Percentiles rank a stretch among this genome's conserved stretches.
Conservation (phyloP, 2,329 filamentous ascomycete genomes). For the Fusarium sp. region DNA sequence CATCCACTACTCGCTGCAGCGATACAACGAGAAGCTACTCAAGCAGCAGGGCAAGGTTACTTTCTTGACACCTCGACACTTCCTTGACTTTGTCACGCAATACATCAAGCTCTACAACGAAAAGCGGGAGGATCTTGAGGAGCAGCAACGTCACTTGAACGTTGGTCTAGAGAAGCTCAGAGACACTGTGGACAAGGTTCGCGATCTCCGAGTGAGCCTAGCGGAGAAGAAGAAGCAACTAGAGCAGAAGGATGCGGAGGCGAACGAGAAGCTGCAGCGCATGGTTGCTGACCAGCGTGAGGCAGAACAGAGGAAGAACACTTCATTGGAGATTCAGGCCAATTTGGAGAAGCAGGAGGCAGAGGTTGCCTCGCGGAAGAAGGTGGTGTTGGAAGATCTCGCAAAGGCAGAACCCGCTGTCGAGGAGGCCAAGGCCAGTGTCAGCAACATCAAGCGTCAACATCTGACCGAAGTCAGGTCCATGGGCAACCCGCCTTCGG, state of each 20-base stretch:
- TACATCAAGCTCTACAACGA: slow-evolving; percentile 98
- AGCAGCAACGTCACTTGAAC: slow-evolving; percentile 98
- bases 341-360: slow-evolving; percentile 90
- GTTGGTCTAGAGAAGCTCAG: slow-evolving; percentile 97
- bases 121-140: slow-evolving; percentile 97
- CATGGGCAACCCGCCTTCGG: slow-evolving; percentile 91
- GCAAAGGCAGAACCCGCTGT: slow-evolving; percentile 94
- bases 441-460: slow-evolving; percentile 98
- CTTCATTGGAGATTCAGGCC: slow-evolving; percentile 88
- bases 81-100: slow-evolving; percentile 97
- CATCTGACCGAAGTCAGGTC: slow-evolving; percentile 97
- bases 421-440: slow-evolving; percentile 91
- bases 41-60: slow-evolving; percentile 94
- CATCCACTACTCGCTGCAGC: slow-evolving; percentile 93
- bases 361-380: slow-evolving; percentile 84
- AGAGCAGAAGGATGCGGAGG: slow-evolving; percentile 93
- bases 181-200: slow-evolving; percentile 97
- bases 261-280: slow-evolving; percentile 95
- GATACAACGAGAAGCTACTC: slow-evolving; percentile 87
- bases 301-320: slow-evolving; percentile 89
- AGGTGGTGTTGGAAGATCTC: slow-evolving; percentile 88
- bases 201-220: slow-evolving; percentile 88
- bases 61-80: slow-evolving; percentile 95
- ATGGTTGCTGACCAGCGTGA: slow-evolving; percentile 98
- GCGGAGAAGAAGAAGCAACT: slow-evolving; percentile 95